A percentile compares a stretch with the other conserved stretches of the same genome.
Evolutionary conservation across 768 basidiomycete genomes (phyloP).

Genomic region (Tricholoma saponaceum): DNA sequence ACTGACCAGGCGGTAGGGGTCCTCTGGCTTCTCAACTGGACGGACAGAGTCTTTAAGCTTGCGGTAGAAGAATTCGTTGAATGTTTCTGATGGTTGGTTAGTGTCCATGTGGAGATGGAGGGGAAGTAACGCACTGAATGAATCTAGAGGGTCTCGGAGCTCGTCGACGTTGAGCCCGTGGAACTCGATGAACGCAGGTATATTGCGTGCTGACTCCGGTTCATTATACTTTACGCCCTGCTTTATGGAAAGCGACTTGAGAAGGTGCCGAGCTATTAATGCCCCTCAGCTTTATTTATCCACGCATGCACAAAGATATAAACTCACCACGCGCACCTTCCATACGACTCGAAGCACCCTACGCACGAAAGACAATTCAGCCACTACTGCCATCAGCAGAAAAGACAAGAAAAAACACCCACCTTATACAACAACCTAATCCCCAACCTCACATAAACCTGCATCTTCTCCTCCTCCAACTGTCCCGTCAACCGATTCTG

Average conservation of each 20-base stretch:
- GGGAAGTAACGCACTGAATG: slow-evolving; percentile 60
- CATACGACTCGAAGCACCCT: slow-evolving; percentile 86
- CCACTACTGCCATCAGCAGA: not conserved
- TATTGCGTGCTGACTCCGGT: slow-evolving; percentile 79
- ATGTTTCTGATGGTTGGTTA: slow-evolving; percentile 59
- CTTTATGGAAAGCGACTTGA: slow-evolving; percentile 89
- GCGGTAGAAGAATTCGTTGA: slow-evolving; percentile 91
- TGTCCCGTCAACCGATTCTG: slow-evolving; percentile 91
- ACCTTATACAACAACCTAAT: slow-evolving; percentile 90
- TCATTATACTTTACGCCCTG: slow-evolving; percentile 92
- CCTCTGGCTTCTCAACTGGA: slow-evolving; percentile 65
- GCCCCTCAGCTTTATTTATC: not conserved
- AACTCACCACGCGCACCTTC: slow-evolving; percentile 77
- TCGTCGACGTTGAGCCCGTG: slow-evolving; percentile 82
- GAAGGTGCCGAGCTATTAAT: slow-evolving; percentile 64
- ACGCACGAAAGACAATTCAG: not conserved
- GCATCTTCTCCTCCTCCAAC: slow-evolving; percentile 98
- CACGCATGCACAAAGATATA: not conserved
- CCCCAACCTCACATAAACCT: slow-evolving; percentile 86
- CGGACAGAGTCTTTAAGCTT: slow-evolving; percentile 85
- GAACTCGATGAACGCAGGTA: slow-evolving; percentile 85
- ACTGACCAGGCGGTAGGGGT: slow-evolving; percentile 78
- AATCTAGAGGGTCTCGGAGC: slow-evolving; percentile 75
- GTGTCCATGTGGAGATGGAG: not conserved
- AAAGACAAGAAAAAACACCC: slow-evolving; percentile 1